Base-by-base conservation (phyloP, 768 basidiomycete genomes). In the Boletus insuetus region DNA sequence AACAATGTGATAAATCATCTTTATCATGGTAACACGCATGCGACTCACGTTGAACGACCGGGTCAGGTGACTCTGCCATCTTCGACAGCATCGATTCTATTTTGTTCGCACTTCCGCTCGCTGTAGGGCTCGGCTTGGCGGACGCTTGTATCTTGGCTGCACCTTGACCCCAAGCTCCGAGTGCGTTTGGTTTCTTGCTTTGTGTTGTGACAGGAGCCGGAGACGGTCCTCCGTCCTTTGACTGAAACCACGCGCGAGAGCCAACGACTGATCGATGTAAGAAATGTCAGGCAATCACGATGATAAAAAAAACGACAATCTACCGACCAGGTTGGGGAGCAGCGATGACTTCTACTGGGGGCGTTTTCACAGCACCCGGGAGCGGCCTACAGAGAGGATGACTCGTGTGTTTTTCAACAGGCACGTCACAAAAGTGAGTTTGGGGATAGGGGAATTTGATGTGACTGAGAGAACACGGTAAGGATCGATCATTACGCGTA, bases 401-500 rank as follows among this genome's bases (percentile, higher is more conserved):
- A 40, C 69, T 70, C 4, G 77, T 80, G 26, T 48, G 59, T 49
- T 77, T 74, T 55, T 74, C 76, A 3, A 56, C 24, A 4, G 79
- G 80, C 7, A 74, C 57, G 0, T 70, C 69, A 54, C 79, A 81
- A 39, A 68, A 73, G 38, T 61, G 59, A 2, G 75, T 69, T 19
- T 47, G 3, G 2, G 79, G 80, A 50, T 81, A 80, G 2, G 80
- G 78, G 24, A 44, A 68, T n/a, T n/a, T 59, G 35, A 77, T 73
- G 3, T 63, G 42, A 37, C 71, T 76, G 35, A 12, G 6, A 38
- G 29, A 43, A 14, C 22, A 29, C 44, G 32, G 34, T 49, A 24
- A 41, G 46, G 31, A 44, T 29, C 13, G 40, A 55, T 48, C 41
- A 16, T 12, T 31, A 17, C 0, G 22, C 6, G 19, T 17, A 10